Percentiles rank a stretch among this genome's conserved stretches.
Evolutionary conservation across 2,329 filamentous ascomycete genomes (phyloP).

Genomic region (Fusarium falciforme): DNA sequence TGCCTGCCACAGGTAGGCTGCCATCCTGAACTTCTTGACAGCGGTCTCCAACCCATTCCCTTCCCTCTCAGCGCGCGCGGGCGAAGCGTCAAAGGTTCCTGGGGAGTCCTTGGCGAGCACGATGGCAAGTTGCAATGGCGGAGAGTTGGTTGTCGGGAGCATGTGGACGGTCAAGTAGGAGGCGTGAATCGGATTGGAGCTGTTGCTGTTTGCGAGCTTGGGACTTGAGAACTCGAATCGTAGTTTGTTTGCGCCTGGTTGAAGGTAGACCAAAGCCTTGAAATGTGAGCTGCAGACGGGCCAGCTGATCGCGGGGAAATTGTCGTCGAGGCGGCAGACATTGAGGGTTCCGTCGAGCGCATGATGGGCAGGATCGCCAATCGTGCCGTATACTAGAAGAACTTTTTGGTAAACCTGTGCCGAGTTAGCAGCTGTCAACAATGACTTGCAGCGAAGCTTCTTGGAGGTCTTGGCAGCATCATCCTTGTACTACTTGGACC

Average conservation of each 20-base stretch:
- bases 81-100: constrained; percentile 84
- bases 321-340: constrained; percentile 84
- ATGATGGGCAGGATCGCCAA: constrained; percentile 77
- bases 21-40: constrained; percentile 91
- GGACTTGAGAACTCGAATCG: constrained; percentile 89
- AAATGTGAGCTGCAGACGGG: constrained; percentile 91
- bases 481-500: constrained; percentile 18
- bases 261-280: constrained; percentile 90
- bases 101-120: constrained; percentile 89
- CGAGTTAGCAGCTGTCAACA: constrained; percentile 38
- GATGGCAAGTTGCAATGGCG: constrained; percentile 90
- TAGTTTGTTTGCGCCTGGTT: constrained; percentile 88
- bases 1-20: constrained; percentile 95
- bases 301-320: constrained; percentile 85
- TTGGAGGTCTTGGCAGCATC: constrained; percentile 12
- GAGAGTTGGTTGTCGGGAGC: constrained; percentile 80
- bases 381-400: constrained; percentile 81
- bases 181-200: constrained; percentile 77
- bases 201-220: constrained; percentile 77
- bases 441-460: neutral
- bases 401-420: constrained; percentile 90
- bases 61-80: constrained; percentile 79
- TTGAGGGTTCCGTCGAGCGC: constrained; percentile 82
- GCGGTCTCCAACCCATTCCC: constrained; percentile 85
- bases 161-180: constrained; percentile 88